Evolutionary conservation across 345 rosid genomes (phyloP).

Genomic region (Kernera saxatilis): DNA sequence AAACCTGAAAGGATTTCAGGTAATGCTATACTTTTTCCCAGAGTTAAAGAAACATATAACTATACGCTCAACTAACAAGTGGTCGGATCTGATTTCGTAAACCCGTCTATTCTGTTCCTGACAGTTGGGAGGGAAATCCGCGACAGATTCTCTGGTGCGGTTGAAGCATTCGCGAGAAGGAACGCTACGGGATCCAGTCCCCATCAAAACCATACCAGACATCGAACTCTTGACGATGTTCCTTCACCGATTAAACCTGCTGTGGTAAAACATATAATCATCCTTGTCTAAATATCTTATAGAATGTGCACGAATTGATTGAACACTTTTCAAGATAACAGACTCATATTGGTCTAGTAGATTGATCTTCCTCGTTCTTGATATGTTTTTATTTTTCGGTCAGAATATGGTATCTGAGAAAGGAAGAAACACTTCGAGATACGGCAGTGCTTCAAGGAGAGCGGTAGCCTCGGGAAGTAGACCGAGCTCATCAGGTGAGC

Average conservation of each 20-base stretch:
- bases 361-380: neutral
- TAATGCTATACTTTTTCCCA: neutral
- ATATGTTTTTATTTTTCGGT: neutral
- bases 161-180: constrained; percentile 65
- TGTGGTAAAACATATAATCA: constrained; percentile 31
- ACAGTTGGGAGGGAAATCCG: constrained; percentile 61
- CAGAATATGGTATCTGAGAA: constrained; percentile 56
- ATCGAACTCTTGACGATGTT: constrained; percentile 45
- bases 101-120: neutral
- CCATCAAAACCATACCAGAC: constrained; percentile 45
- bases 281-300: neutral
- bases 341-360: neutral
- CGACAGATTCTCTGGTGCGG: constrained; percentile 71
- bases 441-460: constrained; percentile 72
- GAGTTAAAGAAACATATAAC: neutral
- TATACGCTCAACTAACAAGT: neutral
- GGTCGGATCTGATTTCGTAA: neutral
- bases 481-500: constrained; percentile 76
- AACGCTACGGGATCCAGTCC: constrained; percentile 45
- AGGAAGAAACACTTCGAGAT: constrained; percentile 51
- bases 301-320: neutral
- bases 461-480: constrained; percentile 53
- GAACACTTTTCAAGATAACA: neutral
- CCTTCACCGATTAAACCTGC: constrained; percentile 51
- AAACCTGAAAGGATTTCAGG: constrained; percentile 60